phyloP scores from a whole-genome alignment of 331 rosid genomes.

The Pyrus hybrid region DNA sequence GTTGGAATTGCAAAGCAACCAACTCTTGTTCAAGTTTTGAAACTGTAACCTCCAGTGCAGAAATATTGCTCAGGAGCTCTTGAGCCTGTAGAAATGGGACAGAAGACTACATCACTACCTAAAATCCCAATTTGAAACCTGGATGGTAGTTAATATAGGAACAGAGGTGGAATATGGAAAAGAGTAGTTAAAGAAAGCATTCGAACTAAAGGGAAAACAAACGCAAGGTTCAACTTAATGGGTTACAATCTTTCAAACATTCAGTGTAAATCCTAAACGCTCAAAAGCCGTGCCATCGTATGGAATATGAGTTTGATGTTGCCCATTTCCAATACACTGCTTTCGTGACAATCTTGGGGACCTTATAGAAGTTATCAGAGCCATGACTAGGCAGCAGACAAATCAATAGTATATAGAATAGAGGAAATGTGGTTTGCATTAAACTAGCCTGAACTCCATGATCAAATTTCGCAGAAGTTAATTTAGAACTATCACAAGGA shows the following conservation, averaged over 20 bases:
- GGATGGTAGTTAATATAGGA: background rate
- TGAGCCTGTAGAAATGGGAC: slow-evolving; percentile 34
- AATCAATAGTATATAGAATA: background rate
- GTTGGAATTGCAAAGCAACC: slow-evolving; percentile 69
- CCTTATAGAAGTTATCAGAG: background rate
- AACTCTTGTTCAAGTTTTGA: slow-evolving; percentile 50
- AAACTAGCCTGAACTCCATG: background rate
- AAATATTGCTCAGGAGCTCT: slow-evolving; percentile 49
- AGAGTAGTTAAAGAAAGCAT: background rate
- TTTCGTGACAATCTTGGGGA: background rate
- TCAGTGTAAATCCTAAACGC: background rate
- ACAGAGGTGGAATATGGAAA: background rate
- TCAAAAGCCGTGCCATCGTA: background rate
- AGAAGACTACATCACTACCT: background rate
- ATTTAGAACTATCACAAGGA: background rate
- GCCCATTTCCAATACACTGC: background rate
- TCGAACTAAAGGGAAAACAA: background rate
- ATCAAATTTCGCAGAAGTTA: background rate
- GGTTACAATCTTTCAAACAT: background rate
- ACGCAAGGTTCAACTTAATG: background rate
- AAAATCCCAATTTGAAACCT: background rate
- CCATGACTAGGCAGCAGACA: background rate
- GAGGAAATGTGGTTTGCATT: background rate
- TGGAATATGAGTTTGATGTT: background rate
- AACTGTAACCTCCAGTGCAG: slow-evolving; percentile 41